Evolutionary conservation across 768 basidiomycete species (phyloP).

Genomic region (Termitomyces sp.): DNA sequence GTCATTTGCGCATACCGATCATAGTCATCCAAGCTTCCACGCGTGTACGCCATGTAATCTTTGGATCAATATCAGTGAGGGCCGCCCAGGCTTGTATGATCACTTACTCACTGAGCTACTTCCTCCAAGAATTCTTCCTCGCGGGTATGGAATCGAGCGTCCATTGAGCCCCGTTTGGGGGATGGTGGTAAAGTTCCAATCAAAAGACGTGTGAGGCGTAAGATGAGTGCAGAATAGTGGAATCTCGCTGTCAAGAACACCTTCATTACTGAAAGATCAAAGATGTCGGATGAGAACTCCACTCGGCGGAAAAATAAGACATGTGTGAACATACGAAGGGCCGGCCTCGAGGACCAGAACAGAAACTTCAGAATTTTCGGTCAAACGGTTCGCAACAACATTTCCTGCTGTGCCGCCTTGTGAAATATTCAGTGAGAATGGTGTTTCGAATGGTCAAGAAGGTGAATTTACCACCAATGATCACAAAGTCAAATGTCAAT

Average conservation of each 20-base stretch:
- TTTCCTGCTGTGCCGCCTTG: conserved; percentile 18
- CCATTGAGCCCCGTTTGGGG: conserved; percentile 20
- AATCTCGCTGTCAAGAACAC: conserved; percentile 8
- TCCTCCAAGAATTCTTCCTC: conserved; percentile 24
- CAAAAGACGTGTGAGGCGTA: conserved; percentile 9
- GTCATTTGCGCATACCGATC: conserved; percentile 21
- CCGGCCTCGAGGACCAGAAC: conserved; percentile 16
- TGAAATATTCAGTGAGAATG: background rate
- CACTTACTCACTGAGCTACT: conserved; percentile 21
- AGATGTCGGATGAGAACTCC: background rate
- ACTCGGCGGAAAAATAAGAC: background rate
- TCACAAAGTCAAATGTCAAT: conserved; percentile 12
- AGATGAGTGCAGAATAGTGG: conserved; percentile 12
- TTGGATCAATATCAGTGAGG: background rate
- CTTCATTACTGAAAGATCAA: conserved; percentile 3
- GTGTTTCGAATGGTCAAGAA: background rate
- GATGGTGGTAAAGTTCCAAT: conserved; percentile 26
- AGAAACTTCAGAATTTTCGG: too few species aligned
- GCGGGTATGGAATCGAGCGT: conserved; percentile 18
- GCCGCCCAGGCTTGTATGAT: background rate
- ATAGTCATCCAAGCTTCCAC: conserved; percentile 23
- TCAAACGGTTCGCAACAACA: conserved; percentile 15
- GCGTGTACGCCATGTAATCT: conserved; percentile 18
- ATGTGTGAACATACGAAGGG: conserved; percentile 10
- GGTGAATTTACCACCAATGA: conserved; percentile 8